phyloP scores from a whole-genome alignment of 176 grass and related monocot species.

The Oryza coarctata region DNA sequence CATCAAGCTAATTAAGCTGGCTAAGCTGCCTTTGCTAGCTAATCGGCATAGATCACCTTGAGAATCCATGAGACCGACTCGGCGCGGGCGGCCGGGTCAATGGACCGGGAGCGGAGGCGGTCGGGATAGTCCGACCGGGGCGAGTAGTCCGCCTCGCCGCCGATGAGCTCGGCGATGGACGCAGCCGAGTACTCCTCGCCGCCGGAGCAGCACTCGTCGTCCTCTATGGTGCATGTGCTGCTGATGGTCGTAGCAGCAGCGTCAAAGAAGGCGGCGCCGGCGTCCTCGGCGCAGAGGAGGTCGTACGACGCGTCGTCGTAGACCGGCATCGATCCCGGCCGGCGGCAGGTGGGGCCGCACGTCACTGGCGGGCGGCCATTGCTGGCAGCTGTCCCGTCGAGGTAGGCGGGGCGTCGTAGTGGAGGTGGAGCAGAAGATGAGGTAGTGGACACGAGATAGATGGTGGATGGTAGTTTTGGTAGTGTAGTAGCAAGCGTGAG shows the following conservation, averaged over 20 bases:
- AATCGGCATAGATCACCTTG: constrained; percentile 50
- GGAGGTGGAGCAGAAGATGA: constrained; percentile 34
- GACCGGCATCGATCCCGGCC: constrained; percentile 45
- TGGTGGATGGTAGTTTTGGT: not conserved
- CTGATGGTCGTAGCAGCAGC: not conserved
- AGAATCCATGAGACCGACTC: constrained; percentile 84
- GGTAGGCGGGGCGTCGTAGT: constrained; percentile 17
- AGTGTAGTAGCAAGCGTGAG: constrained; percentile 11
- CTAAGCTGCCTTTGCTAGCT: not conserved
- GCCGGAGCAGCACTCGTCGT: constrained; percentile 34
- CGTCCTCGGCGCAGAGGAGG: constrained; percentile 81
- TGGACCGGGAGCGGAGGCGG: constrained; percentile 64
- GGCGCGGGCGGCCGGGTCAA: constrained; percentile 64
- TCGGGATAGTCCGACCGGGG: constrained; percentile 61
- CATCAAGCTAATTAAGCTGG: not conserved
- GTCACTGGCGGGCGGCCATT: constrained; percentile 44
- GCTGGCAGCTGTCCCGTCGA: not conserved
- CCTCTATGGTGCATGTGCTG: not conserved
- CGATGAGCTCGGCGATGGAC: constrained; percentile 66
- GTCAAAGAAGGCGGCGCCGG: constrained; percentile 44
- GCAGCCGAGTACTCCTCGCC: constrained; percentile 26
- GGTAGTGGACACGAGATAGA: constrained; percentile 35
- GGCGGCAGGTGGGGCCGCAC: constrained; percentile 1
- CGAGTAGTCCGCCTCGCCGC: constrained; percentile 61
- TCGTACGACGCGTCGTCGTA: constrained; percentile 53